These are phyloP conservation scores for Sarocladium brachiariae DNA, from an alignment of 2,329 filamentous ascomycete species.

Conservation along the genomic window DNA sequence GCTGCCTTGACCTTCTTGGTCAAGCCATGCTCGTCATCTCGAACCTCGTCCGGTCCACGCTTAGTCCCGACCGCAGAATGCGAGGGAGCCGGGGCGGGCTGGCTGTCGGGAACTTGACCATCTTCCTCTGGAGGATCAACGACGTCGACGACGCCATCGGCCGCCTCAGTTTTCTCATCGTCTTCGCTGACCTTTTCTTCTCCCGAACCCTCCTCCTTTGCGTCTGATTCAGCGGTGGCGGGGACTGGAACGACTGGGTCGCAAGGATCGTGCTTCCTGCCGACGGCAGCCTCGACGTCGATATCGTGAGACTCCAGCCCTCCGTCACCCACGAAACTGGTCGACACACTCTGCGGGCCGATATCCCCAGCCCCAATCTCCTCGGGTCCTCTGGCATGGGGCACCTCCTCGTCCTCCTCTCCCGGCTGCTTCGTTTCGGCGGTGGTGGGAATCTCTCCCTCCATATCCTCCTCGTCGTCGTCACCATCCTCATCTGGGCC, in stretches of 20 bases:
- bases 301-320: constrained; percentile 46
- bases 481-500: constrained; percentile 10
- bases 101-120: not conserved
- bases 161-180: not conserved
- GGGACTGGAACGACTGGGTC: too few species aligned
- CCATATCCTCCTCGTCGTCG: constrained; percentile 10
- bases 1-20: constrained; percentile 50
- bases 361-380: constrained; percentile 82
- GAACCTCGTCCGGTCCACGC: constrained; percentile 46
- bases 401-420: constrained; percentile 47
- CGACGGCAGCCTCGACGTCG: constrained; percentile 55
- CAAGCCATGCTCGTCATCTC: constrained; percentile 26
- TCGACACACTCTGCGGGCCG: constrained; percentile 57
- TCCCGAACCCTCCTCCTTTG: not conserved
- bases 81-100: constrained; percentile 14
- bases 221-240: not conserved
- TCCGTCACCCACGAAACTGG: constrained; percentile 30
- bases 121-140: not conserved
- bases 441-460: constrained; percentile 17
- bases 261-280: constrained; percentile 38
- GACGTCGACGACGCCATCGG: too few species aligned
- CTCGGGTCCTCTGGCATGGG: constrained; percentile 78
- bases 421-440: constrained; percentile 20
- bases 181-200: too few species aligned
- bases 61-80: constrained; percentile 38